A percentile compares a stretch with the other conserved stretches of the same genome.
Conservation (phyloP, 2,329 filamentous ascomycete species). For the Pyrenochaeta sp. region DNA sequence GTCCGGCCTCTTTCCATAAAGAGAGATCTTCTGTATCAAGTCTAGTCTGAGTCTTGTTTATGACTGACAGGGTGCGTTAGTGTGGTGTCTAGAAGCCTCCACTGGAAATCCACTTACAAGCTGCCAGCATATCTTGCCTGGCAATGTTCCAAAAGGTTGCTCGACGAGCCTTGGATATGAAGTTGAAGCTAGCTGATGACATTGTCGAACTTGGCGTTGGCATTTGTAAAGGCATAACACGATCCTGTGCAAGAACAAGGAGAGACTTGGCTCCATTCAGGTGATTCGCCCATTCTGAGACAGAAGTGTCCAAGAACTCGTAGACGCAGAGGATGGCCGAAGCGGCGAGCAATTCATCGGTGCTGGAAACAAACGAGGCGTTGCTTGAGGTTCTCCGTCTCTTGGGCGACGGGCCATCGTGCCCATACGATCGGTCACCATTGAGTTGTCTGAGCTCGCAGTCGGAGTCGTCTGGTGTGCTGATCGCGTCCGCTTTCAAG, state of each 20-base stretch:
- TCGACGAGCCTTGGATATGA: conserved; percentile 62
- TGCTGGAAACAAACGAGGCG: conserved; percentile 51
- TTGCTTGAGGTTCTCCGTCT: conserved; percentile 56
- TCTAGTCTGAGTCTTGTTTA: conserved; percentile 68
- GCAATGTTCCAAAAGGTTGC: conserved; percentile 75
- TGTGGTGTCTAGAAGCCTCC: background rate
- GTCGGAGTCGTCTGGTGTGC: conserved; percentile 41
- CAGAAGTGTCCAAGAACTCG: conserved; percentile 72
- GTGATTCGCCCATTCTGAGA: conserved; percentile 70
- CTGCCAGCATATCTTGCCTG: conserved; percentile 70
- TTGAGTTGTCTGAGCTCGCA: conserved; percentile 27
- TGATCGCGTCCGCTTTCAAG: conserved; percentile 43
- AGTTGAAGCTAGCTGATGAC: conserved; percentile 31
- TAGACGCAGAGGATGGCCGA: conserved; percentile 73
- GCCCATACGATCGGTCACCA: conserved; percentile 12
- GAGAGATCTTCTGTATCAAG: conserved; percentile 69
- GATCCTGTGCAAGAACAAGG: conserved; percentile 63
- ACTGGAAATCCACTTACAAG: conserved; percentile 55
- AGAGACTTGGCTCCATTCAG: conserved; percentile 71
- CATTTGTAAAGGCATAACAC: conserved; percentile 56
- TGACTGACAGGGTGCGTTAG: conserved; percentile 49
- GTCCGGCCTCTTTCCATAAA: conserved; percentile 70
- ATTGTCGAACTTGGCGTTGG: conserved; percentile 48
- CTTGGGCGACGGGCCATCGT: conserved; percentile 37
- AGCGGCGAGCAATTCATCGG: conserved; percentile 70